Evolutionary conservation across 1,139 yeast species (phyloP), one percentile per base, ranked within the genome.

Genomic region (Pichia terricola): DNA sequence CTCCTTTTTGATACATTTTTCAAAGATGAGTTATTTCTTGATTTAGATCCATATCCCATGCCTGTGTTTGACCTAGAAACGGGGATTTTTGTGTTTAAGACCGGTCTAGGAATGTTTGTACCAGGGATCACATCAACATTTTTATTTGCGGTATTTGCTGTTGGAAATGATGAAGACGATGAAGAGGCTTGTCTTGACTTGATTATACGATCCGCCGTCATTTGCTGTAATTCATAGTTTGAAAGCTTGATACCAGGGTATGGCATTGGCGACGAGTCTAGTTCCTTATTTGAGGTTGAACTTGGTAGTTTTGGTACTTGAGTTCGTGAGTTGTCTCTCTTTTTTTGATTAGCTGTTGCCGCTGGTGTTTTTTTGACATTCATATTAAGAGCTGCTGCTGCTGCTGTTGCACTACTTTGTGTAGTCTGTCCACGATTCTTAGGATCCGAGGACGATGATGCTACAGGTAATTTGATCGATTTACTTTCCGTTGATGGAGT

Each of bases 51-150:
- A 16, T 16, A 16, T 37, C 34, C 35, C 7, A 36, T 16, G 34
- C 31, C 33, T 30, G 40, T 38, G 31, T 37, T 34, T 10, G 70
- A 60, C 38, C 52, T 47, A 2, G 53, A 48, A 8, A 30, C 32
- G 27, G 44, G 46, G 30, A 63, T 64, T 45, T 74, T 60, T 0
- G 73, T 63, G 48, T 69, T 69, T 37, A 75, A 65, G 3, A 67
- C 69, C 1, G 81, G 81, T 43, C 81, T 62, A 44, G 76, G 68
- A 39, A 76, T 76, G 48, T 74, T 75, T 0, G 81, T 75, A 2
- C 81, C 81, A 0, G 81, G 80, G 45, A 75, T 75, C 45, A 52
- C 45, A 36, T 54, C 59, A 22, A 40, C 33, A 11, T 38, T 38
- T 42, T 33, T 6, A 8, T 16, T 34, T n/a, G 32, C n/a, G 8